phyloP scores from a whole-genome alignment of 2,329 filamentous ascomycete genomes.

The Leptographium lundbergii region DNA sequence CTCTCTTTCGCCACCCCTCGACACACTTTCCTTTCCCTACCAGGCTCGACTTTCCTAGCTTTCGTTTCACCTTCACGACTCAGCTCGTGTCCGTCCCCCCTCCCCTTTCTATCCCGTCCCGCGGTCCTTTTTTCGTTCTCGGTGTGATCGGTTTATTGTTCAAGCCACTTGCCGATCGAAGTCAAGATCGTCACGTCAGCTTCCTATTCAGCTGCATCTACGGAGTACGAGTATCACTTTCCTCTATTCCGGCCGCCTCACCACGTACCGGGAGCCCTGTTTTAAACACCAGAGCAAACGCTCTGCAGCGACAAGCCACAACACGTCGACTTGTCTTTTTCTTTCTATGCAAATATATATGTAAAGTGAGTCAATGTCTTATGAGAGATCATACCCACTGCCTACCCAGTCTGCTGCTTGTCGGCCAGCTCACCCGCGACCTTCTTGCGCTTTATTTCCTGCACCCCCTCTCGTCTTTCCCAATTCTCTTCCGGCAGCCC shows the following conservation, averaged over 20 bases:
- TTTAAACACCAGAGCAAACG: not conserved
- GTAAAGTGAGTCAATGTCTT: not conserved
- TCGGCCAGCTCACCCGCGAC: not conserved
- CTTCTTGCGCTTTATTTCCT: not conserved
- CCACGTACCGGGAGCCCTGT: not conserved
- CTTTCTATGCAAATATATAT: not conserved
- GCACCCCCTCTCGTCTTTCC: not conserved
- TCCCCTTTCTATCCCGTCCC: not conserved
- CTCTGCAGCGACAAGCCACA: not conserved
- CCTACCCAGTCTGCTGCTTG: not conserved
- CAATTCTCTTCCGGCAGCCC: not conserved
- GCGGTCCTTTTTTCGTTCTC: not conserved
- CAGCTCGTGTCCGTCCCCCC: not conserved
- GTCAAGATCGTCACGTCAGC: slow-evolving; percentile 10
- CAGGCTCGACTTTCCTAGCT: not conserved
- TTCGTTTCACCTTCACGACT: not conserved
- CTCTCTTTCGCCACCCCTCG: not conserved
- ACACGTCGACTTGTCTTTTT: not conserved
- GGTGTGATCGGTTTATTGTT: not conserved
- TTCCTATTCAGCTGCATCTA: not conserved
- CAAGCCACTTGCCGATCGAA: slow-evolving; percentile 4
- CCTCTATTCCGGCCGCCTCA: not conserved
- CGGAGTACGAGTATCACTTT: not conserved
- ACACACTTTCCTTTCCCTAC: not conserved
- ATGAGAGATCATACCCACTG: not conserved